Evolutionary conservation across 805 yeast species (phyloP), one percentile per base, ranked within the genome.

Genomic region (Yamadazyma paraphyllophila): DNA sequence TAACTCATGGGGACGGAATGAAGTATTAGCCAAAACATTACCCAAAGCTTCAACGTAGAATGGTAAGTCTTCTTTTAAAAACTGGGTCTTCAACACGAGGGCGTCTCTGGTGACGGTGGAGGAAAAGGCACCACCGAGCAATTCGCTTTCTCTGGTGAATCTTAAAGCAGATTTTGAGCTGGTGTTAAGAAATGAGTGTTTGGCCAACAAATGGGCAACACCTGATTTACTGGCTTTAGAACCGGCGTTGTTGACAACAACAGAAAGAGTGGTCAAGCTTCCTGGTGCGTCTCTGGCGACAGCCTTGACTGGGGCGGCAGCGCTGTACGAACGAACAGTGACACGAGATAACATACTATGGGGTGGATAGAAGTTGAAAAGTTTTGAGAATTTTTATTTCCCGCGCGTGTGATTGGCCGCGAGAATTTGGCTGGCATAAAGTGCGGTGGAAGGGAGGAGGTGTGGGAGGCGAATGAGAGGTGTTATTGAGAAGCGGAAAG

Each of bases 121-220:
- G 41, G 77, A 62, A 67, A 89, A 80, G 49, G 69, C 70, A 64
- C 96, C 98, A 56, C 99, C 98, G 54, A 92, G 77, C 54, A 94
- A 80, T 74, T 92, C 99, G 42, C 91, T 74, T 74, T 94, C 99
- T 72, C 99, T 87, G 62, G 90, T 86, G 61, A 91, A 77, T 75
- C 98, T 87, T 65, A 94, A 78, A 17, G 94, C 96, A 14, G 97
- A 85, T 68, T 89, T 88, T 58, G 81, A 67, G 51, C 76, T 76
- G 46, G 96, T 89, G 77, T 86, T 84, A 64, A 85, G 81, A 76
- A 85, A 94, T 59, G 84, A 85, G 68, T 82, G 90, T 68, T 89
- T 81, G 61, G 92, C 80, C 61, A 91, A 77, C 53, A 90, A 71
- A 69, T 92, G 97, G 37, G 97, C 77, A 55, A 85, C 71, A 71